These are phyloP conservation scores for Volvariella volvacea DNA, from an alignment of 1,284 basidiomycete species.

Conservation along the genomic window DNA sequence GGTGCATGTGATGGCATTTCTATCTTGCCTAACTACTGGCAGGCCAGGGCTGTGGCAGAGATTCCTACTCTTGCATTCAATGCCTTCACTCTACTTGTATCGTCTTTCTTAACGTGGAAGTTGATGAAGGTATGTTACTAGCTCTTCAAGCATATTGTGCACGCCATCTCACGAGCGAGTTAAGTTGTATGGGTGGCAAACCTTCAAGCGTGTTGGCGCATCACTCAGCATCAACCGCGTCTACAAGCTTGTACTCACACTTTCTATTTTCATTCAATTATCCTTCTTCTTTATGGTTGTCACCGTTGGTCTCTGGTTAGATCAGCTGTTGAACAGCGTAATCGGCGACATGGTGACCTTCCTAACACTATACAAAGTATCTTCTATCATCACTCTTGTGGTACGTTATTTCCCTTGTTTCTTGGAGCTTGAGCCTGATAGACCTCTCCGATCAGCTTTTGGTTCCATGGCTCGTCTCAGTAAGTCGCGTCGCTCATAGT, in stretches of 20 bases:
- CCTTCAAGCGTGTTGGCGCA: slow-evolving; percentile 80
- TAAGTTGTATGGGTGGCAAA: slow-evolving; percentile 76
- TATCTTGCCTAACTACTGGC: slow-evolving; percentile 58
- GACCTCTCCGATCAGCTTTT: slow-evolving; percentile 40
- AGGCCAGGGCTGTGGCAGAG: slow-evolving; percentile 46
- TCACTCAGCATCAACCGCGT: slow-evolving; percentile 64
- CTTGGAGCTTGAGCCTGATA: slow-evolving; percentile 9
- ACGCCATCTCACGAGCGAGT: neutral
- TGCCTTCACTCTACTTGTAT: slow-evolving; percentile 49
- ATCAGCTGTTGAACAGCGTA: slow-evolving; percentile 62
- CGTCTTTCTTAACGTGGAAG: slow-evolving; percentile 63
- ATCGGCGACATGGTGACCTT: slow-evolving; percentile 46
- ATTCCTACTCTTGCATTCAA: slow-evolving; percentile 63
- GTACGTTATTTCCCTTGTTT: slow-evolving; percentile 36
- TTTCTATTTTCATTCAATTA: slow-evolving; percentile 70
- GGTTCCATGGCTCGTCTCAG: slow-evolving; percentile 60
- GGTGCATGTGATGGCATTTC: slow-evolving; percentile 53
- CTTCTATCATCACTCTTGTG: slow-evolving; percentile 49
- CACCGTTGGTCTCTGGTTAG: slow-evolving; percentile 68
- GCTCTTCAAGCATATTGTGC: slow-evolving; percentile 1
- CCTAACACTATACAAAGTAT: slow-evolving; percentile 43
- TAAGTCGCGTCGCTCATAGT: slow-evolving; percentile 20
- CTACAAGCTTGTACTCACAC: slow-evolving; percentile 63
- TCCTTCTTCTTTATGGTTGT: slow-evolving; percentile 70
- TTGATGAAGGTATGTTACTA: slow-evolving; percentile 53